Conservation (phyloP, 805 yeast genomes). For the Hanseniaspora guilliermondii region DNA sequence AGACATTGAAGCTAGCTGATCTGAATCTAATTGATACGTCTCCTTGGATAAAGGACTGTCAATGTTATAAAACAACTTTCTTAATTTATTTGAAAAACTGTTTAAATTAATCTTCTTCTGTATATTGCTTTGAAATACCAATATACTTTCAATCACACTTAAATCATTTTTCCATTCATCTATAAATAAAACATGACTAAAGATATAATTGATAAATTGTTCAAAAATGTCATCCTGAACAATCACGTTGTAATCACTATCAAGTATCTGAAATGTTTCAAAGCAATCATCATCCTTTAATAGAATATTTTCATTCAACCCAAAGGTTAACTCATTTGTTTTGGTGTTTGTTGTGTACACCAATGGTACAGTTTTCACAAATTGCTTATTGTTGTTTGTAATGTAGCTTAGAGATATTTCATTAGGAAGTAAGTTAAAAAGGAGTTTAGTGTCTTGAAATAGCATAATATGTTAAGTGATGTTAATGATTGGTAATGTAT, state of each 20-base stretch:
- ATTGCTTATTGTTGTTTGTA: neutral
- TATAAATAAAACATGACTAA: neutral
- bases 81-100: conserved; percentile 4
- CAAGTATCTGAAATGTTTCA: conserved; percentile 6
- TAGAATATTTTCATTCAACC: neutral
- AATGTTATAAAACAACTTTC: neutral
- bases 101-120: neutral
- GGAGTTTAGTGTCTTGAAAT: neutral
- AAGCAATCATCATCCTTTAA: neutral
- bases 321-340: neutral
- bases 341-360: neutral
- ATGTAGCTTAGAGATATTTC: neutral
- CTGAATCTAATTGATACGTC: conserved; percentile 1
- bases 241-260: neutral
- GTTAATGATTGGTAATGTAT: no score
- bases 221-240: neutral
- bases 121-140: conserved; percentile 1
- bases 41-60: neutral
- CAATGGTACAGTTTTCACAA: conserved; percentile 5
- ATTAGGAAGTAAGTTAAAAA: neutral
- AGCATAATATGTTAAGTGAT: neutral
- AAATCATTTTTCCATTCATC: conserved; percentile 4
- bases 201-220: neutral
- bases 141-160: neutral
- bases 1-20: conserved; percentile 4